Evolutionary conservation across 2,329 filamentous ascomycete species (phyloP).

Genomic region (Pseudocercospora cruenta): DNA sequence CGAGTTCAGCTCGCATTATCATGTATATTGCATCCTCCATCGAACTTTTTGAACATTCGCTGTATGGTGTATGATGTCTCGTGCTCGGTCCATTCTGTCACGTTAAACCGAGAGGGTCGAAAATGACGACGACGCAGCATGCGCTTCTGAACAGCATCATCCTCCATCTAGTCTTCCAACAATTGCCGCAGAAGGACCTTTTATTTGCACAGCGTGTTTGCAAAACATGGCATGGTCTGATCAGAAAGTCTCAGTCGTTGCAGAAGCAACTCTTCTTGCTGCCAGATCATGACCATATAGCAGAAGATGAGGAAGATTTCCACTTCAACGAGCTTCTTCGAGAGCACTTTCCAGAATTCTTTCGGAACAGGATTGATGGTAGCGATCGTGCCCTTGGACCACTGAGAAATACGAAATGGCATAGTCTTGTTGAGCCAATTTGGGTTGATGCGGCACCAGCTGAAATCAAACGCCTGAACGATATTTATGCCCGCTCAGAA

Average conservation of each 20-base stretch:
- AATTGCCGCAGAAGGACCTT: conserved; percentile 3
- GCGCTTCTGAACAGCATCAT: not conserved
- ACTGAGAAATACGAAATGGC: not conserved
- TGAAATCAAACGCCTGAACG: not conserved
- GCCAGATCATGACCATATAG: not conserved
- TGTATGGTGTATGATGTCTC: no score
- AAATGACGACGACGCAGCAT: not conserved
- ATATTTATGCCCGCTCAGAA: not conserved
- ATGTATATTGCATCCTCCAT: no score
- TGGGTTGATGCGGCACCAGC: not conserved
- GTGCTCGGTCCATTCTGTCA: no score
- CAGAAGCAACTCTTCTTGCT: not conserved
- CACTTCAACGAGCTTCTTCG: not conserved
- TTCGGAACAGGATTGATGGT: not conserved
- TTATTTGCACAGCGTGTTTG: conserved; percentile 6
- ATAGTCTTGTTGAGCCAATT: not conserved
- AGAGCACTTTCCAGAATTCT: not conserved
- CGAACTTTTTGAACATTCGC: no score
- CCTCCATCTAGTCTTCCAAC: conserved; percentile 1
- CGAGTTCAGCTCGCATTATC: no score
- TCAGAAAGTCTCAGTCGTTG: not conserved
- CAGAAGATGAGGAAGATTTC: not conserved
- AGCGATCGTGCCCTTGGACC: not conserved
- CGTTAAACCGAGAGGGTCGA: no score
- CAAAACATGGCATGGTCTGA: not conserved